Conservation (phyloP, 306 rosid genomes). For the Ziziphus jujuba region DNA sequence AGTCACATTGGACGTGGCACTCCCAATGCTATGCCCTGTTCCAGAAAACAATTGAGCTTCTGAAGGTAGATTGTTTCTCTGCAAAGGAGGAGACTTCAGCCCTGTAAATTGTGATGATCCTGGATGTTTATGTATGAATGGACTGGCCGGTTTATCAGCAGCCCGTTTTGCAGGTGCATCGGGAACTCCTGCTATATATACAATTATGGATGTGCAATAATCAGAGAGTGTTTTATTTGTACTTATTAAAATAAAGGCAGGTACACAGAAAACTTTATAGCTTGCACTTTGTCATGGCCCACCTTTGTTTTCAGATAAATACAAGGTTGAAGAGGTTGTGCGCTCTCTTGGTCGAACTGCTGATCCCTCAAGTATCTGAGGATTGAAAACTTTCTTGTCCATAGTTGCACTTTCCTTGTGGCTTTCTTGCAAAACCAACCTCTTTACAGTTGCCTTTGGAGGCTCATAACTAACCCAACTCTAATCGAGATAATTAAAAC, state of each 20-base stretch:
- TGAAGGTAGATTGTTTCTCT: constrained; percentile 31
- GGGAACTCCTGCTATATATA: constrained; percentile 35
- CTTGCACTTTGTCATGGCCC: constrained; percentile 24
- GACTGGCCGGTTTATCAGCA: constrained; percentile 36
- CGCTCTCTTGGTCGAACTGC: constrained; percentile 31
- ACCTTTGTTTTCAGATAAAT: constrained; percentile 49
- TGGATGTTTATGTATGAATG: constrained; percentile 30
- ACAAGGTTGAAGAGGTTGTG: constrained; percentile 38
- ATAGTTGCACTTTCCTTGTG: constrained; percentile 39
- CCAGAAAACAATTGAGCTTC: constrained; percentile 35
- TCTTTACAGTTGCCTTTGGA: constrained; percentile 71
- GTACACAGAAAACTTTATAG: constrained; percentile 3
- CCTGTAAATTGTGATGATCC: constrained; percentile 35
- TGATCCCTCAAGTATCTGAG: constrained; percentile 39
- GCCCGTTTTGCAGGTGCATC: constrained; percentile 34
- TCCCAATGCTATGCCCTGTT: constrained; percentile 25
- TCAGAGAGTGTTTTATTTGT: not conserved
- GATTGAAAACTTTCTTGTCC: constrained; percentile 35
- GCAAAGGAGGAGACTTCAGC: constrained; percentile 35
- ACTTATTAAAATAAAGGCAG: not conserved
- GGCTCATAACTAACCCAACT: constrained; percentile 80
- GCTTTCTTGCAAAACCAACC: constrained; percentile 67
- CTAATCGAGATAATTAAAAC: constrained; percentile 40
- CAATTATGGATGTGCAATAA: constrained; percentile 18
- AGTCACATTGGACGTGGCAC: constrained; percentile 29